Evolutionary conservation across 257 asterid species (phyloP).

Genomic region (Euphrasia confusa): DNA sequence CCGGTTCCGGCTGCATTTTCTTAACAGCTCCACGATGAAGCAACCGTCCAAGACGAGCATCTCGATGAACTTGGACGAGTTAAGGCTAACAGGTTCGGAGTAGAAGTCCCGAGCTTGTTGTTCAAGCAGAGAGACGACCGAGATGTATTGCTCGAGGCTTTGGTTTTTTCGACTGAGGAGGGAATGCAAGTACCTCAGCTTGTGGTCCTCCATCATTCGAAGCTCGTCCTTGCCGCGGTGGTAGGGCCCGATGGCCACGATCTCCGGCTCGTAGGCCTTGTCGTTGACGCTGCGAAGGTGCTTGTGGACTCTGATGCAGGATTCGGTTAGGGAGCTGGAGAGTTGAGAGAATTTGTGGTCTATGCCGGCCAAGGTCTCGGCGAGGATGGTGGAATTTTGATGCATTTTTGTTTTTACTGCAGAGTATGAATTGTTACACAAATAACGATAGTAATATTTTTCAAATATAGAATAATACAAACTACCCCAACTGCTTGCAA

Average conservation of each 20-base stretch:
- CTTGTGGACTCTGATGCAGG: conserved; percentile 26
- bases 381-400: background rate
- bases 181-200: conserved; percentile 21
- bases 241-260: conserved; percentile 31
- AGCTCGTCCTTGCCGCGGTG: background rate
- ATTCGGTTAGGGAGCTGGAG: background rate
- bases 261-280: conserved; percentile 24
- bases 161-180: conserved; percentile 16
- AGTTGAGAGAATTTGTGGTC: background rate
- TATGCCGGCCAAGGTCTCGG: background rate
- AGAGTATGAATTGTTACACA: too few relatives aligned
- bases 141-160: conserved; percentile 12
- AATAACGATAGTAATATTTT: too few relatives aligned
- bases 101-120: conserved; percentile 27
- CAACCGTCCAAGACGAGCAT: conserved; percentile 43
- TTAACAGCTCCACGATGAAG: conserved; percentile 31
- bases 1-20: too few relatives aligned
- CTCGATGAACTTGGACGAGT: conserved; percentile 17
- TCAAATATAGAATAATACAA: too few relatives aligned
- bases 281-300: conserved; percentile 23
- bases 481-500: too few relatives aligned
- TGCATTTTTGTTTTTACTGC: too few relatives aligned
- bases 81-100: conserved; percentile 17
- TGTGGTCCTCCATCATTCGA: conserved; percentile 21
- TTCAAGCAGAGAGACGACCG: background rate